Percentiles rank a stretch among this genome's conserved stretches.
These are phyloP conservation scores for Neofusicoccum laricinum DNA, from an alignment of 2,329 filamentous ascomycete species.

Conservation along the genomic window DNA sequence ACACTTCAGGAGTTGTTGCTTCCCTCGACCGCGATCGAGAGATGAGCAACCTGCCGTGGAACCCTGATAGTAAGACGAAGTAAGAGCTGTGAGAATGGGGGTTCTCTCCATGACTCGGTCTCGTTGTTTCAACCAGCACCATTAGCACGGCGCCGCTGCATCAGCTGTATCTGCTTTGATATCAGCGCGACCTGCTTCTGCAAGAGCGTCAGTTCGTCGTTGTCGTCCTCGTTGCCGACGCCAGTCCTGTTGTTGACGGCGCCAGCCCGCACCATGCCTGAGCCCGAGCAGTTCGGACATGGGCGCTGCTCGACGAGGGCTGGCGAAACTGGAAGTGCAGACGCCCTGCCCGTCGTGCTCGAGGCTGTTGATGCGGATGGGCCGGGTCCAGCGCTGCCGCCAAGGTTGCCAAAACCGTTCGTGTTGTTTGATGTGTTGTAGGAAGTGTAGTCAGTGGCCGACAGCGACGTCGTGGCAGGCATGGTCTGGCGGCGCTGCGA, in stretches of 20 bases:
- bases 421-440: constrained; percentile 9
- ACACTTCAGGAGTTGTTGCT: background rate
- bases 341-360: constrained; percentile 10
- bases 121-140: constrained; percentile 11
- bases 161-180: constrained; percentile 17
- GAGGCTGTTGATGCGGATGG: constrained; percentile 7
- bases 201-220: constrained; percentile 16
- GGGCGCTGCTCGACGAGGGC: constrained; percentile 9
- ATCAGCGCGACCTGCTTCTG: constrained; percentile 17
- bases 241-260: constrained; percentile 3
- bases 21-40: background rate
- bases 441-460: background rate
- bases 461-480: constrained; percentile 1
- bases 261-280: constrained; percentile 9
- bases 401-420: constrained; percentile 9
- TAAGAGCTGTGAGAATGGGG: background rate
- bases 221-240: constrained; percentile 1
- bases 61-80: background rate
- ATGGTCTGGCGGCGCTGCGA: constrained; percentile 6
- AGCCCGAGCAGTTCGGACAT: constrained; percentile 10
- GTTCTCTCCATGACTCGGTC: background rate
- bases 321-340: constrained; percentile 5
- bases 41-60: background rate
- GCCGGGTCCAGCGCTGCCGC: background rate
- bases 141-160: constrained; percentile 15